phyloP scores from a whole-genome alignment of 345 rosid genomes.

The Odontarrhena argentea region DNA sequence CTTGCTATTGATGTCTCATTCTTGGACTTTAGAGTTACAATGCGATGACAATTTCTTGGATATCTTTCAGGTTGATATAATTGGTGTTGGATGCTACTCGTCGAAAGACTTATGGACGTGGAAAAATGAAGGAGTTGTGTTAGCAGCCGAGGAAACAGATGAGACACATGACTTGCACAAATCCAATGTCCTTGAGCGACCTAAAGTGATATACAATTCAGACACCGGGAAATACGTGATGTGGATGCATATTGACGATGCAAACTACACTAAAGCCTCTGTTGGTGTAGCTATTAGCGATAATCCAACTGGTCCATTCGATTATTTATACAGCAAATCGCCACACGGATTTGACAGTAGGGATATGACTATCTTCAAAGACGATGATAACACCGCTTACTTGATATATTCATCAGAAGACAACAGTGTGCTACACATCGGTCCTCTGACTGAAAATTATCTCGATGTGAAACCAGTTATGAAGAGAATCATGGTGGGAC shows the following conservation, averaged over 20 bases:
- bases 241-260: conserved; percentile 97
- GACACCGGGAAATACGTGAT: conserved; percentile 76
- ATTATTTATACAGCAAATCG: conserved; percentile 64
- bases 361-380: conserved; percentile 94
- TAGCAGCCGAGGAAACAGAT: conserved; percentile 69
- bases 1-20: neutral
- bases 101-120: conserved; percentile 92
- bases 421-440: conserved; percentile 86
- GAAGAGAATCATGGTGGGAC: conserved; percentile 70
- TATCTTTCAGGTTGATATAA: conserved; percentile 76
- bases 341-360: conserved; percentile 90
- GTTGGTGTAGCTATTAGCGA: conserved; percentile 78
- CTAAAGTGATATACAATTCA: conserved; percentile 84
- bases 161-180: conserved; percentile 83
- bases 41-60: conserved; percentile 4
- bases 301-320: conserved; percentile 81
- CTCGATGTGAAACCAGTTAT: conserved; percentile 57
- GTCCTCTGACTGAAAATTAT: conserved; percentile 70
- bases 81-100: conserved; percentile 96
- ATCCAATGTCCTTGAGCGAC: conserved; percentile 87
- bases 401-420: conserved; percentile 81
- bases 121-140: conserved; percentile 88
- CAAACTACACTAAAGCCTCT: conserved; percentile 88
- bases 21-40: neutral
- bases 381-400: conserved; percentile 75